Evolutionary conservation across 495 filamentous ascomycete genomes (phyloP).

Genomic region (Penicillium alfredii): DNA sequence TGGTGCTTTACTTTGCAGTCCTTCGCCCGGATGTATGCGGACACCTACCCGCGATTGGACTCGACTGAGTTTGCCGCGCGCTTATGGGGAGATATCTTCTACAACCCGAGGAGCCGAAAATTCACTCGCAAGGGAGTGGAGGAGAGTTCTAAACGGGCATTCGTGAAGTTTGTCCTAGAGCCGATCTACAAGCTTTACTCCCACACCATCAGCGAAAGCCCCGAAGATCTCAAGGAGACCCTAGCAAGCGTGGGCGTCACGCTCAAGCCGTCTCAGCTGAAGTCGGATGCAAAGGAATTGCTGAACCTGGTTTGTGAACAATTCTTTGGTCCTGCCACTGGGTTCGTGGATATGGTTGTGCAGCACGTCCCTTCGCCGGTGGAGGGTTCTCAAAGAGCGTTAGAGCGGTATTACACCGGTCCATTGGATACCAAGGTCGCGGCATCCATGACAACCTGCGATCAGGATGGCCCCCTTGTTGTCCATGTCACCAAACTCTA

Average conservation of each 20-base stretch:
- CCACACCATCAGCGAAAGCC: constrained; percentile 87
- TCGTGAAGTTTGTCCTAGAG: constrained; percentile 92
- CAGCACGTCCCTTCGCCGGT: constrained; percentile 84
- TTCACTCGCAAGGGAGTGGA: constrained; percentile 86
- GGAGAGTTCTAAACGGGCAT: constrained; percentile 72
- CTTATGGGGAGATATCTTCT: constrained; percentile 97
- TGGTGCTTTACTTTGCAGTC: constrained; percentile 95
- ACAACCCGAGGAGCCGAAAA: constrained; percentile 80
- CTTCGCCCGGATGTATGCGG: constrained; percentile 93
- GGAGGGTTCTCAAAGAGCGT: constrained; percentile 66
- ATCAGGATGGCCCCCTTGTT: constrained; percentile 84
- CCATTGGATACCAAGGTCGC: constrained; percentile 86
- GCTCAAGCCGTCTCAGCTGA: constrained; percentile 88
- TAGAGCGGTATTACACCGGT: constrained; percentile 88
- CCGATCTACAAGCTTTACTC: constrained; percentile 98
- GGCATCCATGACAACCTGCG: constrained; percentile 69
- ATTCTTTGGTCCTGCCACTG: constrained; percentile 85
- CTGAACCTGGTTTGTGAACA: constrained; percentile 87
- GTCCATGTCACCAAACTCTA: constrained; percentile 91
- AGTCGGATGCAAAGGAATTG: constrained; percentile 79
- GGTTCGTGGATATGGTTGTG: constrained; percentile 94
- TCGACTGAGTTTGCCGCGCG: constrained; percentile 69
- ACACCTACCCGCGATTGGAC: constrained; percentile 77
- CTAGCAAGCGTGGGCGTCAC: constrained; percentile 73
- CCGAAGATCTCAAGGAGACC: constrained; percentile 76